Evolutionary conservation across 1,139 yeast genomes (phyloP).

Genomic region (Suhomyces bokatorum): DNA sequence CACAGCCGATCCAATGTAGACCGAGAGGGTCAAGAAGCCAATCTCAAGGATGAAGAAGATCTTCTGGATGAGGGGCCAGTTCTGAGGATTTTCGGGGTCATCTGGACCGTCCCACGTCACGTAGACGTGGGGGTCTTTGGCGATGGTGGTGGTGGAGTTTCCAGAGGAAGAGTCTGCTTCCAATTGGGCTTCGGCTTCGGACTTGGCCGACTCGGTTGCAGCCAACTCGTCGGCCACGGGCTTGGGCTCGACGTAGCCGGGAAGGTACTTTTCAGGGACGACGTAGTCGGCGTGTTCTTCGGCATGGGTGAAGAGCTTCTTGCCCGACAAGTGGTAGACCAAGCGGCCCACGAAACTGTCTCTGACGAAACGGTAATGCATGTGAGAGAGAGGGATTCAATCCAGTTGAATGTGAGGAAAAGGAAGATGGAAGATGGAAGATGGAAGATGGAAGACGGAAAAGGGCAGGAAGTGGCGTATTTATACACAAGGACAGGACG

Average conservation of each 20-base stretch:
- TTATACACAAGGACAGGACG: no score
- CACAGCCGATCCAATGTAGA: constrained; percentile 63
- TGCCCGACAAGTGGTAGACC: constrained; percentile 33
- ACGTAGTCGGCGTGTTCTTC: constrained; percentile 37
- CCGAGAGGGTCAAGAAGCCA: constrained; percentile 49
- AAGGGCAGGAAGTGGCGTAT: no score
- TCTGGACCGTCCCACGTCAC: constrained; percentile 49
- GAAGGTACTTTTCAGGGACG: constrained; percentile 33
- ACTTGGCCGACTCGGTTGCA: no score
- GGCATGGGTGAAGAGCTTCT: constrained; percentile 28
- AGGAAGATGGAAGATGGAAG: no score
- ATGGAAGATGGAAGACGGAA: no score
- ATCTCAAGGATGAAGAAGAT: constrained; percentile 39
- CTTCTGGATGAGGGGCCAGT: constrained; percentile 50
- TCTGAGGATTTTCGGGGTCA: constrained; percentile 60
- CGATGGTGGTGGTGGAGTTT: background rate
- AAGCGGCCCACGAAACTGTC: constrained; percentile 38
- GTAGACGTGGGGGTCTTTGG: constrained; percentile 13
- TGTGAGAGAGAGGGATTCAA: background rate
- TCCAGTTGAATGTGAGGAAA: no score
- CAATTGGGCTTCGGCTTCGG: no score
- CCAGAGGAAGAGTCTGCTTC: no score
- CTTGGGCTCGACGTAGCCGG: background rate
- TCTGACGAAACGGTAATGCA: constrained; percentile 23
- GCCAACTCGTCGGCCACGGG: background rate